Evolutionary conservation across 345 rosid species (phyloP), one percentile per base, ranked within the genome.

Genomic region (Arabis alpina): DNA sequence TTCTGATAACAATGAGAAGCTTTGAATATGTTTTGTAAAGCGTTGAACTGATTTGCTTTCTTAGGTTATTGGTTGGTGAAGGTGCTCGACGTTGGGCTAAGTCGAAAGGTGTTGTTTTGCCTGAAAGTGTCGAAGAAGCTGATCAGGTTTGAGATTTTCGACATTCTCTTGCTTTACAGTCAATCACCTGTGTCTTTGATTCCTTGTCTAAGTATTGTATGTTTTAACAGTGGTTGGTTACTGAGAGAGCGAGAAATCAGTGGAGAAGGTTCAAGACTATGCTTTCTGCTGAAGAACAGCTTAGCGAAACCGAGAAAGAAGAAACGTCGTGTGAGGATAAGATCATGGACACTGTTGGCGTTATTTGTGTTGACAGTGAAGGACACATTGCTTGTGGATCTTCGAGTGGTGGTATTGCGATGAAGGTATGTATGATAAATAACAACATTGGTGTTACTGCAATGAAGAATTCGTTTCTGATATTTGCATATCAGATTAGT

Each of bases 401-500:
- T 70, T 94, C 99, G 27, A 94, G 99, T 76, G 97, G 97, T 45
- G 99, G 97, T 64, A 89, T 89, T 62, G 97, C 97, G 55, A 42
- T 94, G 80, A 94, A 91, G 97, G 97, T 94, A 72, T 5, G 8
- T 32, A 32, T 36, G 40, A 36, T 36, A 8, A 36, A 42, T 61
- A 34, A 41, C 34, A 57, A 64, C 23, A 19, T 19, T 19, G 23
- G 23, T 1, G 23, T 19, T 19, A 19, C 1, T 19, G 1, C 23
- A 19, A 19, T 19, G 23, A 19, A 19, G 23, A 19, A 19, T 19
- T 19, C 60, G 41, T 56, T 32, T 40, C 44, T 48, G 36, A 36
- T 63, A 7, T 24, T 32, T 73, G 28, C 14, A 32, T 64, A 40
- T 61, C 84, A 94, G 99, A 85, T 88, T 34, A 76, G 88, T 40